Conservation (phyloP, 1,284 basidiomycete species). For the Heterobasidion occidentale region DNA sequence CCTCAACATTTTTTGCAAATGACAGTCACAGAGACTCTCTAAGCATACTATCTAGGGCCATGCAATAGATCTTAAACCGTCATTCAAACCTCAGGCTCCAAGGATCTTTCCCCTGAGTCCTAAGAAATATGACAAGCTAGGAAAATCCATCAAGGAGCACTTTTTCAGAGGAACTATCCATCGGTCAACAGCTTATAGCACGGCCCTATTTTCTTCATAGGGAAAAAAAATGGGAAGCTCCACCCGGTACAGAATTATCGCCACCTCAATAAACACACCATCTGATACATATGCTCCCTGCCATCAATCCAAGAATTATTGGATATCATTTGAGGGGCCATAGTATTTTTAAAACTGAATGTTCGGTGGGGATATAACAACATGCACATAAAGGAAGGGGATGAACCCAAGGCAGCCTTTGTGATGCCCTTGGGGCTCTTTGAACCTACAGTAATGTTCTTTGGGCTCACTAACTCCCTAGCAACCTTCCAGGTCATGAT, state of each 20-base stretch:
- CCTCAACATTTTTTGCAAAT: neutral
- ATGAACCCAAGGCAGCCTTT: neutral
- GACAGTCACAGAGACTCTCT: neutral
- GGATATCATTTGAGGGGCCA: neutral
- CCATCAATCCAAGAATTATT: neutral
- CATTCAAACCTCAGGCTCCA: neutral
- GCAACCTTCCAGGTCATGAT: conserved; percentile 1
- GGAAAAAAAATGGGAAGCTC: conserved; percentile 1
- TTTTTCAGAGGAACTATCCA: conserved; percentile 7
- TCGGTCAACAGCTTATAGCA: neutral
- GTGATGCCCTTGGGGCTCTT: neutral
- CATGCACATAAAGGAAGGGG: neutral
- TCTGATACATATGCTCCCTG: neutral
- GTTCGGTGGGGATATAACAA: neutral
- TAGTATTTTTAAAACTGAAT: neutral
- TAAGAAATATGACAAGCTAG: neutral
- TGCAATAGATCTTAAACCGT: neutral
- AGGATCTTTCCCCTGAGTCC: neutral
- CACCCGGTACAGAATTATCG: conserved; percentile 1
- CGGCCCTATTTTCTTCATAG: conserved; percentile 1
- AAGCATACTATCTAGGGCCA: neutral
- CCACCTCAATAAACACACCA: neutral
- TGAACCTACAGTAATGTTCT: neutral
- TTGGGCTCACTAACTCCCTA: neutral
- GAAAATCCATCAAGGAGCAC: neutral